A percentile compares a stretch with the other conserved stretches of the same genome.
phyloP scores from a whole-genome alignment of 768 basidiomycete genomes.

The Phlegmacium glaucopus region DNA sequence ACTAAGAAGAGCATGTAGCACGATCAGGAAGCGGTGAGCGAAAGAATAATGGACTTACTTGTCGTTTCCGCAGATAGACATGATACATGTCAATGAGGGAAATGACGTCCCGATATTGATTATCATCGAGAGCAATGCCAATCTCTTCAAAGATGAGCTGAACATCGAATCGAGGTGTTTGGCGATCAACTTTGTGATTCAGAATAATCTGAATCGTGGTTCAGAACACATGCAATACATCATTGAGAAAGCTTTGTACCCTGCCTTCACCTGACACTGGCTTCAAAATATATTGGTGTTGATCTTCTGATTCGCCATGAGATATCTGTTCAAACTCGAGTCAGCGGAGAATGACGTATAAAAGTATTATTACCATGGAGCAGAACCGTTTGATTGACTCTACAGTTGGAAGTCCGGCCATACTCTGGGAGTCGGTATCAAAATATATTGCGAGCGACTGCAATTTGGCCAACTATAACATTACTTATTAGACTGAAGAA shows the following conservation, averaged over 20 bases:
- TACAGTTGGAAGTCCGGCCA: constrained; percentile 62
- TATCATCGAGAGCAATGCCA: constrained; percentile 84
- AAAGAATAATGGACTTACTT: constrained; percentile 40
- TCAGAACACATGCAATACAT: constrained; percentile 1
- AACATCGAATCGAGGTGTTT: constrained; percentile 83
- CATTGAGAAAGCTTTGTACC: constrained; percentile 39
- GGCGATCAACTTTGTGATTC: constrained; percentile 71
- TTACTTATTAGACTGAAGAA: not conserved
- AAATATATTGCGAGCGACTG: constrained; percentile 91
- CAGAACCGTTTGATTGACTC: constrained; percentile 74
- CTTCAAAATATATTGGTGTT: constrained; percentile 92
- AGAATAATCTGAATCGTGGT: constrained; percentile 59
- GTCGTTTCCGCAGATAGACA: constrained; percentile 82
- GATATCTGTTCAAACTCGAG: constrained; percentile 34
- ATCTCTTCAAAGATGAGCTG: constrained; percentile 91
- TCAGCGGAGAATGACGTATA: not conserved
- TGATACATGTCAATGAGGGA: constrained; percentile 96
- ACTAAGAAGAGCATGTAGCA: constrained; percentile 41
- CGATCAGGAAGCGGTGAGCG: not conserved
- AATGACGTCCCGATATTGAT: constrained; percentile 92
- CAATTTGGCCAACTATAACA: constrained; percentile 71
- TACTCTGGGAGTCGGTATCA: constrained; percentile 84
- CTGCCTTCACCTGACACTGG: constrained; percentile 95
- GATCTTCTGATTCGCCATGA: constrained; percentile 42
- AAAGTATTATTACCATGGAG: constrained; percentile 52